Conservation (phyloP, 2,329 filamentous ascomycete genomes). For the Knufia fluminis region DNA sequence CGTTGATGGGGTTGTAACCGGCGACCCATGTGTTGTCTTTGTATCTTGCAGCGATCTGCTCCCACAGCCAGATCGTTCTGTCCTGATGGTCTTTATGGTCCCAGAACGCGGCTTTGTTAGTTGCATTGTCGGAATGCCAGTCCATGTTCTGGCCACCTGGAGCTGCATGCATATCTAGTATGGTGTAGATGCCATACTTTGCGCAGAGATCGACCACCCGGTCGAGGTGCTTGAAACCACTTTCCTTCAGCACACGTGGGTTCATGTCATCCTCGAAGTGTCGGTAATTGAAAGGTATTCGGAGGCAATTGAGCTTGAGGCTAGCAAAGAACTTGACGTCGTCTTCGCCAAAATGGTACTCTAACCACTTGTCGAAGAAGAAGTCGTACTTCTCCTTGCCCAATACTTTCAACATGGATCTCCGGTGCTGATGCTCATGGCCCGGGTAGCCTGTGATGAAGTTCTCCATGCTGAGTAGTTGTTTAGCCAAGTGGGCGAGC, state of each 20-base stretch:
- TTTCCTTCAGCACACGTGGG: constrained; percentile 24
- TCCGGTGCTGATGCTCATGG: constrained; percentile 36
- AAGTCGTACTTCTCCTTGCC: constrained; percentile 49
- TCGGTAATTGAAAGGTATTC: constrained; percentile 53
- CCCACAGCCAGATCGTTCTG: constrained; percentile 36
- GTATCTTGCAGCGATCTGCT: constrained; percentile 32
- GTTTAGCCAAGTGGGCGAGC: background rate
- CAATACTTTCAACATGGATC: constrained; percentile 44
- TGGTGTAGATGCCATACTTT: constrained; percentile 41
- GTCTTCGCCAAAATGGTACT: constrained; percentile 36
- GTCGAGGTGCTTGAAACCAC: constrained; percentile 40
- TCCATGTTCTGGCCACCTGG: constrained; percentile 44
- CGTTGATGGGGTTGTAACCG: constrained; percentile 46
- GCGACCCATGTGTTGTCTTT: constrained; percentile 40
- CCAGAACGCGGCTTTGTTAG: constrained; percentile 42
- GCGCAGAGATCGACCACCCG: constrained; percentile 39
- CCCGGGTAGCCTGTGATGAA: constrained; percentile 56
- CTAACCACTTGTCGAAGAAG: constrained; percentile 49
- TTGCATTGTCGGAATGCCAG: constrained; percentile 43
- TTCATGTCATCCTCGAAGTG: constrained; percentile 40
- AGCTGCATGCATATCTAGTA: constrained; percentile 42
- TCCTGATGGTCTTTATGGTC: constrained; percentile 44
- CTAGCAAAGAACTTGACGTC: constrained; percentile 51
- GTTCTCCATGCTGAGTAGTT: constrained; percentile 46
- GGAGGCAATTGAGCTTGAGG: constrained; percentile 49